Evolutionary conservation across 2,329 filamentous ascomycete genomes (phyloP).

Genomic region (Pseudogymnoascus sp.): DNA sequence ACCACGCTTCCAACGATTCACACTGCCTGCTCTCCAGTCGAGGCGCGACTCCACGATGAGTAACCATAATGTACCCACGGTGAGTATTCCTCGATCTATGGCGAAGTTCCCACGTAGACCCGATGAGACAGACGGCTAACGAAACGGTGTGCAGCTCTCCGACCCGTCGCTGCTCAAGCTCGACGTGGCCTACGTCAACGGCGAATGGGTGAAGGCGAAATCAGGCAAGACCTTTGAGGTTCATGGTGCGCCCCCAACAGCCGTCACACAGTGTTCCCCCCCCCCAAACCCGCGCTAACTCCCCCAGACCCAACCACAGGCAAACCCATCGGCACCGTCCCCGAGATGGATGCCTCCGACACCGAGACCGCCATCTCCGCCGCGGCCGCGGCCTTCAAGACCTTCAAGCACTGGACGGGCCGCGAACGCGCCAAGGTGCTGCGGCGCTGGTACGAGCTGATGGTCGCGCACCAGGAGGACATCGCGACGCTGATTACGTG

Average conservation of each 20-base stretch:
- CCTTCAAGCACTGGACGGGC: conserved; percentile 62
- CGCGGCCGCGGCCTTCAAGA: conserved; percentile 66
- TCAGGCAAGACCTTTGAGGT: conserved; percentile 92
- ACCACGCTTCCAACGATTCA: conserved; percentile 7
- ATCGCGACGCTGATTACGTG: conserved; percentile 75
- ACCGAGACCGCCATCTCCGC: conserved; percentile 74
- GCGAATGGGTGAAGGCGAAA: conserved; percentile 78
- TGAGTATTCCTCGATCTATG: neutral
- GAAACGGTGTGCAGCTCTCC: conserved; percentile 49
- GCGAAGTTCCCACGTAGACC: too few species aligned
- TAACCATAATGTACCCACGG: conserved; percentile 10
- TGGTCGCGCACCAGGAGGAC: conserved; percentile 71
- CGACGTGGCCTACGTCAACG: conserved; percentile 76
- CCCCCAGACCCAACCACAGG: conserved; percentile 69
- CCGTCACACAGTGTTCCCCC: too few species aligned
- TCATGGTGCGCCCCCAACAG: conserved; percentile 54
- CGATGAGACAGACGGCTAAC: neutral
- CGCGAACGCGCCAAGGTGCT: conserved; percentile 67
- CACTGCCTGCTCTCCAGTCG: conserved; percentile 7
- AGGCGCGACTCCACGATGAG: conserved; percentile 8
- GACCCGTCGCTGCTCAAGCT: conserved; percentile 78
- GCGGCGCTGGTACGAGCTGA: conserved; percentile 72
- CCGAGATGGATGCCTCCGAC: conserved; percentile 74
- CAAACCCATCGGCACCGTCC: conserved; percentile 69
- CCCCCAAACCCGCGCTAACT: neutral